Evolutionary conservation across 2,329 filamentous ascomycete species (phyloP), one percentile per base, ranked within the genome.

Genomic region (Lecanoromycetidae sp.): DNA sequence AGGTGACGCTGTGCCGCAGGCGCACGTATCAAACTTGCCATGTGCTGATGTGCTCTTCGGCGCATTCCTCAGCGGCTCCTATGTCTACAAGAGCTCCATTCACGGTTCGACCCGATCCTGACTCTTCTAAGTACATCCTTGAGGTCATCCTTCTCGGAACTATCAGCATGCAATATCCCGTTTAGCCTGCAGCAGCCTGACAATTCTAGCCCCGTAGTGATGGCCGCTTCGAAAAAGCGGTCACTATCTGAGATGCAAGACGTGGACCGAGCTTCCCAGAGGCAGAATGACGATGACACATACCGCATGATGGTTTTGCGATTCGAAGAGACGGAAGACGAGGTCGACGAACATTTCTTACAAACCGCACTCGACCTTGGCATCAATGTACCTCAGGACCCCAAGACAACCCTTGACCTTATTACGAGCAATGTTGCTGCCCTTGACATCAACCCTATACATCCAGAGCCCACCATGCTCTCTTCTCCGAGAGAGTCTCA

Each of bases 301-400:
- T 54, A 54, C 35, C 54, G 47, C 13, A 49, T 54, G 27, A 54
- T 40, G 50, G 52, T 54, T 9, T 39, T 54, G 17, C 45, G 46
- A 36, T 43, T 48, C 30, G 34, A 50, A 5, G 19, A 50, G 39
- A 52, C 48, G 15, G 52, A 54, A 37, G 50, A 52, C n/a, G 50
- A 52, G 30, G 33, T 53, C 6, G 52, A 54, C 40, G 32, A 42
- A 38, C 15, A 40, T 3, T 51, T 52, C 25, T 23, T 51, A 27
- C 52, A 39, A 8, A 49, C 30, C 17, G 50, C 50, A 4, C 39
- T 51, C 12, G 39, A 52, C 9, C 25, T 54, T 19, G 52, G 52
- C 30, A 52, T 54, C 42, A 49, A 34, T 26, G 26, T 49, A 3
- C 45, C 50, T 15, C 50, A 53, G 47, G 39, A 51, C 23, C 44